Percentiles rank a stretch among this genome's conserved stretches.
phyloP scores from a whole-genome alignment of 2,329 filamentous ascomycete species.

The Fusarium tupiense region DNA sequence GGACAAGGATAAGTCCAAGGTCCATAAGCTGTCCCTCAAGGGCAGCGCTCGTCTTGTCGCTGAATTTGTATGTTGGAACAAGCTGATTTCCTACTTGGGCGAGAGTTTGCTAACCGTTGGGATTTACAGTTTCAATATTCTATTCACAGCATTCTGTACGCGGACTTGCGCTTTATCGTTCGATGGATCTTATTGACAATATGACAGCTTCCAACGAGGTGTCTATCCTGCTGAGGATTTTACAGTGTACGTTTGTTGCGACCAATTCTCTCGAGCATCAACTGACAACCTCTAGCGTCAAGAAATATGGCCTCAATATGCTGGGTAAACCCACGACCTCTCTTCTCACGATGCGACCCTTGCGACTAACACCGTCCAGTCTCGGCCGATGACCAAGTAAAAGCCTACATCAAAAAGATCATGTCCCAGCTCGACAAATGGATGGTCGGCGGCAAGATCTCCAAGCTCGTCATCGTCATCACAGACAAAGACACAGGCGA shows the following conservation, averaged over 20 bases:
- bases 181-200: neutral
- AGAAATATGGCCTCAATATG: slow-evolving; percentile 99
- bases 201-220: slow-evolving; percentile 79
- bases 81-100: neutral
- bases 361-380: slow-evolving; percentile 60
- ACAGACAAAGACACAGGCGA: slow-evolving; percentile 97
- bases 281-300: slow-evolving; percentile 64
- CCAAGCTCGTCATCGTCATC: slow-evolving; percentile 95
- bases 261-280: neutral
- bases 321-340: slow-evolving; percentile 65
- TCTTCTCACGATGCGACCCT: neutral
- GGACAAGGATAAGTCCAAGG: slow-evolving; percentile 80
- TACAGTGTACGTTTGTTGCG: slow-evolving; percentile 72
- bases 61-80: slow-evolving; percentile 82
- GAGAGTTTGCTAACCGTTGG: slow-evolving; percentile 26
- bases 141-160: slow-evolving; percentile 92
- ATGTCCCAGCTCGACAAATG: slow-evolving; percentile 97
- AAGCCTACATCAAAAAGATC: slow-evolving; percentile 99
- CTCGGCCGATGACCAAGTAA: slow-evolving; percentile 96
- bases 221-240: slow-evolving; percentile 97
- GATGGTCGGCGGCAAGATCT: slow-evolving; percentile 98
- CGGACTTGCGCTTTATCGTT: neutral
- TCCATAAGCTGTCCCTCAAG: slow-evolving; percentile 93
- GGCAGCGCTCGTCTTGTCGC: slow-evolving; percentile 87
- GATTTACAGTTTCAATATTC: slow-evolving; percentile 86